A percentile compares a stretch with the other conserved stretches of the same genome.
Evolutionary conservation across 768 basidiomycete genomes (phyloP).

Genomic region (Rhodosporidiobolus odoratus): DNA sequence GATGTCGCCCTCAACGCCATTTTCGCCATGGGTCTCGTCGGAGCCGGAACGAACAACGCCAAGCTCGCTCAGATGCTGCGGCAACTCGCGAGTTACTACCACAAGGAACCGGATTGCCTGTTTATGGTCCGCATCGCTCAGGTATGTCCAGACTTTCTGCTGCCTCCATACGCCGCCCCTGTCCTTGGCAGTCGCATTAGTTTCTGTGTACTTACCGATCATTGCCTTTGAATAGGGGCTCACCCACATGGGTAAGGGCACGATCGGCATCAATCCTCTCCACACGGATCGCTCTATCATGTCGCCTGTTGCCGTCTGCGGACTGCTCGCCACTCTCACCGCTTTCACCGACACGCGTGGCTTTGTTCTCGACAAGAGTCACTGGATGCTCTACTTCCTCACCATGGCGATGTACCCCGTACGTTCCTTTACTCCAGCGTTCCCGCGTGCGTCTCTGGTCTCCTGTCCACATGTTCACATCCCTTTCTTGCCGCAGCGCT

Average conservation of each 20-base stretch:
- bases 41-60: slow-evolving; percentile 98
- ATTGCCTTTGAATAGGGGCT: slow-evolving; percentile 60
- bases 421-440: not conserved
- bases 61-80: slow-evolving; percentile 95
- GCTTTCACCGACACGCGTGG: slow-evolving; percentile 91
- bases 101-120: slow-evolving; percentile 92
- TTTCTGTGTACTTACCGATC: not conserved
- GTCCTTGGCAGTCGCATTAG: not conserved
- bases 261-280: slow-evolving; percentile 94
- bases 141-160: slow-evolving; percentile 37
- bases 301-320: slow-evolving; percentile 81
- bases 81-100: slow-evolving; percentile 94
- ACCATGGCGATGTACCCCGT: slow-evolving; percentile 89
- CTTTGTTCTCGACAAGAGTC: slow-evolving; percentile 87
- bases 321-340: slow-evolving; percentile 75
- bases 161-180: not conserved
- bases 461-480: no score
- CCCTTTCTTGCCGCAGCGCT: slow-evolving; percentile 51
- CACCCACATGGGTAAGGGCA: slow-evolving; percentile 99
- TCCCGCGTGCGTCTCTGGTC: not conserved
- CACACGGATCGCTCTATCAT: slow-evolving; percentile 86
- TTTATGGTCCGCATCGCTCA: slow-evolving; percentile 89
- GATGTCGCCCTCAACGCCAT: slow-evolving; percentile 93
- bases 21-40: slow-evolving; percentile 96
- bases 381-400: slow-evolving; percentile 99